Base-by-base conservation (phyloP, 306 rosid species). In the Crataegus laevigata region DNA sequence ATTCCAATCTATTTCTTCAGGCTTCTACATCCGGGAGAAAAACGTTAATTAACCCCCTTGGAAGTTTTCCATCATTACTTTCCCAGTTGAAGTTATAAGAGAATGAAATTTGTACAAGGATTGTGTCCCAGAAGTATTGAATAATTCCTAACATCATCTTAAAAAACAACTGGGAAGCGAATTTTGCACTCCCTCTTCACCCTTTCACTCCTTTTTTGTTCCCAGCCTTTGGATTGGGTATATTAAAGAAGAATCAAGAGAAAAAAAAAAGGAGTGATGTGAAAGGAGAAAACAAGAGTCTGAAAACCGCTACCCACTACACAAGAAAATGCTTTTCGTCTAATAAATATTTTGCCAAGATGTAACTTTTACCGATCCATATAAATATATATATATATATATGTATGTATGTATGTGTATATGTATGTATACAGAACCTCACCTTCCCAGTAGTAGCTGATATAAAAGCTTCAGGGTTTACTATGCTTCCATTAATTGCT, bases 1-100 rank as follows among this genome's bases (percentile, higher is more conserved):
- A 22, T 52, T 67, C 89, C 83, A 84, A 76, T 87, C 74, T 34
- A 66, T 54, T 36, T 60, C 26, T 14, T 29, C 58, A 14, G 50
- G 77, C 30, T 59, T 4, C 32, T 25, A 29, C 29, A 59, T 8
- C 13, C 13, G 26, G 64, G 30, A 18, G 64, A 59, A 22, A 11
- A 11, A 38, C 11, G 43, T 38, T 38, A 38, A 30, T 59, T 24
- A 59, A 59, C 6, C 64, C 61, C 22, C 13, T 25, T 59, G 19
- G 65, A 11, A 59, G 17, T 12, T 59, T 11, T 25, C 7, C 43
- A 11, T 24, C 65, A 12, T 24, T 25, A 13, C 34, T 24, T 25
- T 24, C 32, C 65, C 3, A 59, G 12, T 8, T 38, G 43, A 38
- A 38, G 32, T 59, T 11, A 4, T 13, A 59, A 4, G 32, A 59